A percentile compares a stretch with the other conserved stretches of the same genome.
Conservation (phyloP, 192 early-diverging fungal species). For the Thoreauomyces humboldtii region DNA sequence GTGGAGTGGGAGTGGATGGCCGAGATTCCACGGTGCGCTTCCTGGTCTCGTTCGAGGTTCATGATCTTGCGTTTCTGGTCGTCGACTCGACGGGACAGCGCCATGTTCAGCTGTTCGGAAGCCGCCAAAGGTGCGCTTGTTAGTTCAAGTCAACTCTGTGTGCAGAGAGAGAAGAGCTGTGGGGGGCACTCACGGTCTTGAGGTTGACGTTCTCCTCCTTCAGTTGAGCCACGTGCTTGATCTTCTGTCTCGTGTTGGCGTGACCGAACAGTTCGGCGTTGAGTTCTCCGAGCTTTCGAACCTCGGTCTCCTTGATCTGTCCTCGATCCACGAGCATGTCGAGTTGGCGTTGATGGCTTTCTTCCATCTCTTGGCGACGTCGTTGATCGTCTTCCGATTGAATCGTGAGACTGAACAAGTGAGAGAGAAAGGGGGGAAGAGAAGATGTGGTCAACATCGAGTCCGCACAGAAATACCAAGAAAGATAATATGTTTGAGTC, state of each 20-base stretch:
- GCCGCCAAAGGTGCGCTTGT: no score
- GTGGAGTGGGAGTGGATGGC: background rate
- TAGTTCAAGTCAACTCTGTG: no score
- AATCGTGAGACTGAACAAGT: background rate
- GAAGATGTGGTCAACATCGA: no score
- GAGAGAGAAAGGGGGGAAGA: background rate
- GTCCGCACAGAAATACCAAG: no score
- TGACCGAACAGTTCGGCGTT: slow-evolving; percentile 51
- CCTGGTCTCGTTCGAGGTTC: slow-evolving; percentile 20
- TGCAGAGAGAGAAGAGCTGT: no score
- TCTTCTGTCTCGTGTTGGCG: slow-evolving; percentile 46
- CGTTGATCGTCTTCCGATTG: background rate
- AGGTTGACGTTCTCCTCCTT: slow-evolving; percentile 45
- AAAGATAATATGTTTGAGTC: no score
- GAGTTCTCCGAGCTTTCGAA: slow-evolving; percentile 35
- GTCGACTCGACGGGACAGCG: slow-evolving; percentile 15
- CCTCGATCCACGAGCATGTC: slow-evolving; percentile 22
- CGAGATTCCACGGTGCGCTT: background rate
- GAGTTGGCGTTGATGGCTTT: slow-evolving; percentile 17
- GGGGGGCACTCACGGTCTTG: slow-evolving; percentile 34
- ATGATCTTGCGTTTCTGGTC: slow-evolving; percentile 14
- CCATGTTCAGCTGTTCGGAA: background rate
- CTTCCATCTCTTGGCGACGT: slow-evolving; percentile 3
- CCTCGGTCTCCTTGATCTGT: slow-evolving; percentile 28
- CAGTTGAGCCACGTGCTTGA: slow-evolving; percentile 43